Evolutionary conservation across 225 moss, liverwort and hornwort genomes (phyloP).

Genomic region (Pleurozium schreberi): DNA sequence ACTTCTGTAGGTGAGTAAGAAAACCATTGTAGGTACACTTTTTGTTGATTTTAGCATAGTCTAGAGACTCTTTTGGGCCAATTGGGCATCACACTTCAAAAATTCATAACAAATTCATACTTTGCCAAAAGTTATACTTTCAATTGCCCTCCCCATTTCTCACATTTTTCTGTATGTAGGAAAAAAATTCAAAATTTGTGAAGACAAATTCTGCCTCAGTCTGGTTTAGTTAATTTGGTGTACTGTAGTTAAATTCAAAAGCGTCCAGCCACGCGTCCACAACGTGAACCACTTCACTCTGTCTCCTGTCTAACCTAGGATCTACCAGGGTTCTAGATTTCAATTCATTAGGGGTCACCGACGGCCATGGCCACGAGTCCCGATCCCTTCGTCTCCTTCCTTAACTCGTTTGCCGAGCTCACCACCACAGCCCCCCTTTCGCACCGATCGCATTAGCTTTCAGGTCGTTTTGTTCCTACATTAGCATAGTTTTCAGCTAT

Average conservation of each 20-base stretch:
- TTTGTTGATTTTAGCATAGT: neutral
- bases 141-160: neutral
- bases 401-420: too few species aligned
- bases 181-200: too few species aligned
- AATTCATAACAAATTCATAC: neutral
- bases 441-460: neutral
- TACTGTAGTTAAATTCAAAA: too few species aligned
- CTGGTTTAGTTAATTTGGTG: too few species aligned
- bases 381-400: neutral
- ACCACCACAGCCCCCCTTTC: neutral
- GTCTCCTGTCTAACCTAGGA: neutral
- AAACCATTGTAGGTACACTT: neutral
- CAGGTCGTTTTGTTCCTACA: neutral
- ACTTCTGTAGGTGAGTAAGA: neutral
- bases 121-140: neutral
- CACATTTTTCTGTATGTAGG: neutral
- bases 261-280: neutral
- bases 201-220: too few species aligned
- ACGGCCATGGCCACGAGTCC: neutral
- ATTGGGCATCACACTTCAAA: neutral
- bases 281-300: too few species aligned
- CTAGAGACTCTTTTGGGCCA: neutral
- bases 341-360: neutral
- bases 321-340: rapidly evolving
- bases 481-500: neutral